These are phyloP conservation scores for Kokia cookei DNA, from an alignment of 441 rosid species.

Conservation along the genomic window DNA sequence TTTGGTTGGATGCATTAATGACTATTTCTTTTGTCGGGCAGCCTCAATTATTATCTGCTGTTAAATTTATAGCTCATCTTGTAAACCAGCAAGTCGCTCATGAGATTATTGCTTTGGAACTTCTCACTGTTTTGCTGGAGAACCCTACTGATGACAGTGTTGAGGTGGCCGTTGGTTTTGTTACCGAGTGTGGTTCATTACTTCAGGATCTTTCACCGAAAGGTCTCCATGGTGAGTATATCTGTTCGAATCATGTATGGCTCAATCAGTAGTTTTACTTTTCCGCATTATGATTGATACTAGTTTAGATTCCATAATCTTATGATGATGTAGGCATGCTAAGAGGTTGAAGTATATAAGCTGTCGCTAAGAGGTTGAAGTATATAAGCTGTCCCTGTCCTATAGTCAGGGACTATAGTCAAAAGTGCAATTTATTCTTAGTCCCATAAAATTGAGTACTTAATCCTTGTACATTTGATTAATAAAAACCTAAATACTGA, in stretches of 20 bases:
- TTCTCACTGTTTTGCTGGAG: slow-evolving; percentile 61
- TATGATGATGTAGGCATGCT: background rate
- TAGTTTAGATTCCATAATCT: background rate
- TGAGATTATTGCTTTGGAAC: slow-evolving; percentile 75
- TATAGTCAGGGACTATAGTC: no score
- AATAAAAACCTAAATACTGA: no score
- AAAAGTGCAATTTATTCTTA: no score
- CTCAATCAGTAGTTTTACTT: background rate
- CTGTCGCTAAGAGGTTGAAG: no score
- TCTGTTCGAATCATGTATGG: background rate
- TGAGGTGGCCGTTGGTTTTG: slow-evolving; percentile 94
- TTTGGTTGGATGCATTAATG: background rate
- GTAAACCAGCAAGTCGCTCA: slow-evolving; percentile 92
- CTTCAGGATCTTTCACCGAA: slow-evolving; percentile 84
- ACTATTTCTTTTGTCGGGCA: slow-evolving; percentile 24
- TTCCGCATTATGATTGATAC: background rate
- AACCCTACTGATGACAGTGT: slow-evolving; percentile 88
- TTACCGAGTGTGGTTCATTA: slow-evolving; percentile 81
- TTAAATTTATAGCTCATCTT: slow-evolving; percentile 81
- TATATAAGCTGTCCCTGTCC: no score
- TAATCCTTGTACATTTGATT: no score
- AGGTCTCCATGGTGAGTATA: slow-evolving; percentile 66
- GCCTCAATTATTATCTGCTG: slow-evolving; percentile 87
- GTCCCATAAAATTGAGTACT: no score
- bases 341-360: no score